phyloP scores from a whole-genome alignment of 345 rosid species.

The Moricandia arvensis region DNA sequence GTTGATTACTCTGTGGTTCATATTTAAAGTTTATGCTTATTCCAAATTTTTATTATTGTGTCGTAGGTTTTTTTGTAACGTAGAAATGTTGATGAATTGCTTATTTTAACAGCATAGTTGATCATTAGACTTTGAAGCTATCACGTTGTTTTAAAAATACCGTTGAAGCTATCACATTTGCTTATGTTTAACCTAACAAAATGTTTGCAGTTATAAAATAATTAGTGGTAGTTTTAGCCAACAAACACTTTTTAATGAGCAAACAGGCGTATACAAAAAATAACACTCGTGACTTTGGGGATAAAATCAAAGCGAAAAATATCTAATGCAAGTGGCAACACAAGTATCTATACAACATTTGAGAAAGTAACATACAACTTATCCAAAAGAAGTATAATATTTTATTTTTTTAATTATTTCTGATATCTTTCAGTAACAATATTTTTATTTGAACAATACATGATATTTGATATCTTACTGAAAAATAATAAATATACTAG shows the following conservation, averaged over 20 bases:
- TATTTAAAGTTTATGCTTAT: slow-evolving; percentile 30
- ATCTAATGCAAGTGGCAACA: slow-evolving; percentile 32
- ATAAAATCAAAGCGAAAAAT: slow-evolving; percentile 13
- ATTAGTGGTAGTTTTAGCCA: background rate
- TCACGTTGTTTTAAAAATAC: background rate
- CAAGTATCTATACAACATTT: slow-evolving; percentile 12
- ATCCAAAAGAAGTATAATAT: background rate
- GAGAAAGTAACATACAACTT: background rate
- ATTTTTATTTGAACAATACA: too few species aligned
- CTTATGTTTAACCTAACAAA: background rate
- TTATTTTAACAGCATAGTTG: background rate
- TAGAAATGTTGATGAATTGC: background rate
- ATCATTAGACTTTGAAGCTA: background rate
- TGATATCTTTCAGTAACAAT: background rate
- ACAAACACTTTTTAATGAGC: background rate
- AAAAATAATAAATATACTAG: background rate
- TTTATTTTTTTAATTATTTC: background rate
- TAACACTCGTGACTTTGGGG: slow-evolving; percentile 21
- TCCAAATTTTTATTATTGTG: background rate
- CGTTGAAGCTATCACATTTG: background rate
- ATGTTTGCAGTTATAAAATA: background rate
- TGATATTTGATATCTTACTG: background rate
- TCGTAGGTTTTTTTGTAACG: background rate
- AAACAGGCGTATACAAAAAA: background rate
- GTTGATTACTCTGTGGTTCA: slow-evolving; percentile 25